Percentiles rank a stretch among this genome's conserved stretches.
These are phyloP conservation scores for Amphicarpaea edgeworthii DNA, from an alignment of 306 rosid species.

Conservation along the genomic window DNA sequence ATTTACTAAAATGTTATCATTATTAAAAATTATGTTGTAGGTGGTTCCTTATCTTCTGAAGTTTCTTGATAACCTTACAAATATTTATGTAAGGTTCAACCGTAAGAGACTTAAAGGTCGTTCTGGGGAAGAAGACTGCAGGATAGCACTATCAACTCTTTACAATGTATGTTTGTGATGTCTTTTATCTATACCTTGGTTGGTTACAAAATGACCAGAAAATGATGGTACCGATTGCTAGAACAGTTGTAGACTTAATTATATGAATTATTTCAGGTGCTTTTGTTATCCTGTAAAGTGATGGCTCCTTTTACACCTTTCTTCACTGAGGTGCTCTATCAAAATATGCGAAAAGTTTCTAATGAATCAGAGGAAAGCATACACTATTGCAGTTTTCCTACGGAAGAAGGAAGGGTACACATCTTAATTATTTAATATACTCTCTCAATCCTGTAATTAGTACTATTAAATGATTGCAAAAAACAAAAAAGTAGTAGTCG, in stretches of 20 bases:
- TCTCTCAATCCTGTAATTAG: neutral
- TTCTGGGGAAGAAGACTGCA: conserved; percentile 92
- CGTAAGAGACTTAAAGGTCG: conserved; percentile 99
- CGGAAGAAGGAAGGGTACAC: conserved; percentile 81
- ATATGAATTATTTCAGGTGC: conserved; percentile 68
- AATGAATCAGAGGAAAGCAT: conserved; percentile 80
- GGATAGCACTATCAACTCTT: conserved; percentile 92
- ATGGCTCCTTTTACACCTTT: conserved; percentile 99
- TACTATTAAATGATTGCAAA: conserved; percentile 5
- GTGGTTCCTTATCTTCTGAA: conserved; percentile 97
- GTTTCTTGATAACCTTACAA: conserved; percentile 95
- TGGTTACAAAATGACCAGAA: neutral
- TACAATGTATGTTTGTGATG: conserved; percentile 67
- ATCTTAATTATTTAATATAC: conserved; percentile 19
- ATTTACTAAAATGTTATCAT: conserved; percentile 26
- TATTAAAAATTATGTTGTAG: conserved; percentile 50
- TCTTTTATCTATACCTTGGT: conserved; percentile 16
- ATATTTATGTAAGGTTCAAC: conserved; percentile 92
- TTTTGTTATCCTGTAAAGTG: conserved; percentile 88
- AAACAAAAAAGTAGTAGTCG: neutral
- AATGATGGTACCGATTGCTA: conserved; percentile 17
- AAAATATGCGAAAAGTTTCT: conserved; percentile 84
- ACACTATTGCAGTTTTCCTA: conserved; percentile 87
- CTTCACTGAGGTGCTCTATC: conserved; percentile 93
- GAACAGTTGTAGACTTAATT: conserved; percentile 19